Evolutionary conservation across 2,329 filamentous ascomycete species (phyloP).

Genomic region (Ophiostoma angusticollis): DNA sequence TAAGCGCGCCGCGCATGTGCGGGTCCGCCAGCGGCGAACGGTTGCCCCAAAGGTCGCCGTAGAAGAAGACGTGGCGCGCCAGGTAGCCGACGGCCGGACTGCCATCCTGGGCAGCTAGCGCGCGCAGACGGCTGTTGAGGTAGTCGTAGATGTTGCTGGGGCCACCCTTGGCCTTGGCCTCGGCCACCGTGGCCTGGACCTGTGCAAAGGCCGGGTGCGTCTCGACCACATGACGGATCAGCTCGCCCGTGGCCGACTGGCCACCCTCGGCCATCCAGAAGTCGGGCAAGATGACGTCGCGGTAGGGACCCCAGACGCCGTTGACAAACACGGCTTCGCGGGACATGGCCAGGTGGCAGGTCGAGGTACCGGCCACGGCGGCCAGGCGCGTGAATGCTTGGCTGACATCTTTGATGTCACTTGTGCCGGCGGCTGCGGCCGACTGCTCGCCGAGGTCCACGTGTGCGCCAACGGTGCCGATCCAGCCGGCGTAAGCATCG

Average conservation of each 20-base stretch:
- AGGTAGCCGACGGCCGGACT: conserved; percentile 76
- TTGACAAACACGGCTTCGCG: conserved; percentile 84
- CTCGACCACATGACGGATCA: conserved; percentile 87
- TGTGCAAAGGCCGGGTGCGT: conserved; percentile 85
- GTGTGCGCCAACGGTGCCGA: conserved; percentile 96
- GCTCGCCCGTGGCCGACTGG: conserved; percentile 88
- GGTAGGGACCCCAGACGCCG: conserved; percentile 94
- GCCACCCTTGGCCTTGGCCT: conserved; percentile 63
- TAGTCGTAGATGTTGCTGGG: conserved; percentile 91
- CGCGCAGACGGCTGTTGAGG: conserved; percentile 73
- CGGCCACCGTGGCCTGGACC: too few species aligned
- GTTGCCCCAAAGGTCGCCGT: conserved; percentile 95
- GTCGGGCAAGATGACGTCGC: conserved; percentile 79
- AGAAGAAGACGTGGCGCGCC: conserved; percentile 93
- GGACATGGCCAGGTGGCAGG: conserved; percentile 94
- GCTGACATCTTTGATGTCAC: conserved; percentile 81
- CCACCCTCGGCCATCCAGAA: conserved; percentile 98
- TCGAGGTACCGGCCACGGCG: conserved; percentile 91
- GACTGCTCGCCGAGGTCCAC: conserved; percentile 55
- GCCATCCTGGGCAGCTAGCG: conserved; percentile 53
- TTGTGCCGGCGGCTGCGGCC: conserved; percentile 54
- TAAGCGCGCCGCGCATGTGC: conserved; percentile 80
- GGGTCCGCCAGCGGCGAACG: conserved; percentile 86
- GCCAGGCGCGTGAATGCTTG: conserved; percentile 89
- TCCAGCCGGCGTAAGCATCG: conserved; percentile 97